Evolutionary conservation across 2,329 filamentous ascomycete genomes (phyloP), one percentile per base, ranked within the genome.

Genomic region (Grosmannia penicillata): DNA sequence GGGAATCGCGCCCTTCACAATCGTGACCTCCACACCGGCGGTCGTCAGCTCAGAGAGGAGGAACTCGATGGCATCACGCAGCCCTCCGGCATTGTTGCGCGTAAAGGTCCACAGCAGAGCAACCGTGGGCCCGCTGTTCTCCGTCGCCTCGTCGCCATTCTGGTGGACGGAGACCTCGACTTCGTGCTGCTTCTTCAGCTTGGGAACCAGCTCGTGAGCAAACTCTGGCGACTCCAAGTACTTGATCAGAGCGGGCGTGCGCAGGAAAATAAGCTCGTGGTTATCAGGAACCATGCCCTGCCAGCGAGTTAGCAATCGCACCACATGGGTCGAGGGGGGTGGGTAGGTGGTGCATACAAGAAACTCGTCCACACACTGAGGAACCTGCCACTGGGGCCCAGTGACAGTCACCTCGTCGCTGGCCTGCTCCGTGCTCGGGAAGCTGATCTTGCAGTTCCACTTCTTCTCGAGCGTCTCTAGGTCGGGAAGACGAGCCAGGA

Each of bases 361-460:
- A 50, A 98, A 89, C 53, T 91, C 86, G 56, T 98, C 91, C 36
- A 95, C 86, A 50, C 89, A 93, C 56, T 93, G 82, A 45, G 91
- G 89, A 26, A 98, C 89, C 68, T 96, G 91, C 72, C 93, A 98
- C 63, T 96, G 89, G 36, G 91, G 91, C 5, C 91, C 91, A 44
- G 86, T 94, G 42, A 98, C 86, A 15, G 82, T 93, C 38, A 98
- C 86, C 53, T 93, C 82, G 53, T 98, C 91, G 56, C 89, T 96
- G 18, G 91, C 91, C 60, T 93, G 82, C 58, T 98, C 91, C 9
- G 91, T 96, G 61, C 87, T 94, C 8, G 91, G 91, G 56, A 98
- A 98, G 49, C 86, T 83, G 53, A 98, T 93, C 66, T 96, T 96
- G 77, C 91, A 98, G 59, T 96, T 96, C 81, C 87, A 96, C 62